phyloP scores from a whole-genome alignment of 371 early-diverging fungal species.

The Circinella minor region DNA sequence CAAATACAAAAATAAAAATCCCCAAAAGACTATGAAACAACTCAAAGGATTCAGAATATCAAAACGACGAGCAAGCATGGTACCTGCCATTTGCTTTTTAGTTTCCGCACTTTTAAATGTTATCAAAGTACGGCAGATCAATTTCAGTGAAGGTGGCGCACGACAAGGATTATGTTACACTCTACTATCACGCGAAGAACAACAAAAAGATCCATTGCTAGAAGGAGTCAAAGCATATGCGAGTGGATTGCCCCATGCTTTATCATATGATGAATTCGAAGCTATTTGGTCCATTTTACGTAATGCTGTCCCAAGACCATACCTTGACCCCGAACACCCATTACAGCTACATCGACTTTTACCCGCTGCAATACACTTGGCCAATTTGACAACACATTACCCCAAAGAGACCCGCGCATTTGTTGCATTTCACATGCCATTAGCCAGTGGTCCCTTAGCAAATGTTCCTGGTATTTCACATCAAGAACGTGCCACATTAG shows the following conservation, averaged over 20 bases:
- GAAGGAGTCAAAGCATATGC: conserved; percentile 57
- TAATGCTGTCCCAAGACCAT: conserved; percentile 38
- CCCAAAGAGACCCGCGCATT: conserved; percentile 68
- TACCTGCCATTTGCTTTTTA: conserved; percentile 66
- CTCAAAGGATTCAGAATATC: conserved; percentile 60
- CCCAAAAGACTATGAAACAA: conserved; percentile 35
- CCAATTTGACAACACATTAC: conserved; percentile 59
- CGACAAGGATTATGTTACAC: conserved; percentile 64
- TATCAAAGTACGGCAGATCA: conserved; percentile 46
- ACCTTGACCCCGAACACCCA: conserved; percentile 34
- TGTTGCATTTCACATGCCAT: conserved; percentile 62
- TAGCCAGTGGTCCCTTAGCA: conserved; percentile 62
- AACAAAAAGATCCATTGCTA: conserved; percentile 57
- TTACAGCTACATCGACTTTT: conserved; percentile 54
- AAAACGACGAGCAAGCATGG: conserved; percentile 61
- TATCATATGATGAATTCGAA: conserved; percentile 36
- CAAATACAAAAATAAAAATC: conserved; percentile 32
- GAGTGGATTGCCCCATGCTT: conserved; percentile 27
- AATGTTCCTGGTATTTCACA: conserved; percentile 65
- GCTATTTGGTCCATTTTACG: conserved; percentile 37
- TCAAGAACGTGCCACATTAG: conserved; percentile 57
- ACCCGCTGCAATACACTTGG: conserved; percentile 56
- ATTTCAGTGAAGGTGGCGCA: conserved; percentile 70
- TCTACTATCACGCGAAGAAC: conserved; percentile 45
- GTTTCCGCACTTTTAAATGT: conserved; percentile 58